A percentile compares a stretch with the other conserved stretches of the same genome.
These are phyloP conservation scores for Lipomyces sp. DNA, from an alignment of 805 yeast species.

Conservation along the genomic window DNA sequence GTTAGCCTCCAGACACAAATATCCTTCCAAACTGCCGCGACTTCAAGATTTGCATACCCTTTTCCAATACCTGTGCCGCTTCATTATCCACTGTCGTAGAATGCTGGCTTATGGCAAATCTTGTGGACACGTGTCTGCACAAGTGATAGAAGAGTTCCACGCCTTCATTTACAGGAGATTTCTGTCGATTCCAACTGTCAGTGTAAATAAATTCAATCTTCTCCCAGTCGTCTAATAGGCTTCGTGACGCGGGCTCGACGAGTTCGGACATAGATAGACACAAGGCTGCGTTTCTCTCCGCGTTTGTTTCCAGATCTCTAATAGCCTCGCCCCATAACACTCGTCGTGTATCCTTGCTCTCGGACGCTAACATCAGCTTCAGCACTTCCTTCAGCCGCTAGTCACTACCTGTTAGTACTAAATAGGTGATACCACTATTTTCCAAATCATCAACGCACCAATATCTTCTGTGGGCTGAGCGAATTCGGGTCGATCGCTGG, in stretches of 20 bases:
- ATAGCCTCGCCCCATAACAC: not conserved
- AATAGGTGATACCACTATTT: not conserved
- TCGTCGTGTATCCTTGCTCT: not conserved
- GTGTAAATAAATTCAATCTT: not conserved
- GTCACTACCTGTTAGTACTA: not conserved
- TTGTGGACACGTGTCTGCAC: not conserved
- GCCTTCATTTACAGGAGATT: not conserved
- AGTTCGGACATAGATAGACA: not conserved
- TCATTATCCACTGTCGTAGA: not conserved
- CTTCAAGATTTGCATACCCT: not conserved
- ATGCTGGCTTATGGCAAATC: not conserved
- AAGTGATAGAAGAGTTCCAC: constrained; percentile 1
- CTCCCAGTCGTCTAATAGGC: not conserved
- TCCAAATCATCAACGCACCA: not conserved
- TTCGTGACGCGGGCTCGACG: not conserved
- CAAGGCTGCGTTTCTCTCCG: not conserved
- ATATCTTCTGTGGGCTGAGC: not conserved
- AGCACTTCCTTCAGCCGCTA: not conserved
- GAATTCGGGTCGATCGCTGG: not conserved
- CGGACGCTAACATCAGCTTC: not conserved
- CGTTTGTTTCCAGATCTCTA: not conserved
- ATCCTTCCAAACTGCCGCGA: not conserved
- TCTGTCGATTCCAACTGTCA: not conserved
- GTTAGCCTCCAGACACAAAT: not conserved
- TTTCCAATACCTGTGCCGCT: not conserved